phyloP scores from a whole-genome alignment of 768 basidiomycete species.

The Suillus cothurnatus region DNA sequence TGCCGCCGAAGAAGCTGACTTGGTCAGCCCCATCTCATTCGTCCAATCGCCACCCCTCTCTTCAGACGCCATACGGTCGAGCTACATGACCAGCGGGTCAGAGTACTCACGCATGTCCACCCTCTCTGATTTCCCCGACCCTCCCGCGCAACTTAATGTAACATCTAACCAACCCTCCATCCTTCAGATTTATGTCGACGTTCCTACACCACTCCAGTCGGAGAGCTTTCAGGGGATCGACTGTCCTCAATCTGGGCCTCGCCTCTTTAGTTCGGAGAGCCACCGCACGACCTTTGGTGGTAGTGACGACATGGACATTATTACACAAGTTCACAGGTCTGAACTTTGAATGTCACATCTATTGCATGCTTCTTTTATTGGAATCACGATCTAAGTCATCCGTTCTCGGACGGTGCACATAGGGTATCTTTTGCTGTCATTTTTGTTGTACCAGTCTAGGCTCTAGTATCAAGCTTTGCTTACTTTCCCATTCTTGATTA shows the following conservation, averaged over 20 bases:
- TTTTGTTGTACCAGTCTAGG: not conserved
- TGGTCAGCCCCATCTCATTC: constrained; percentile 20
- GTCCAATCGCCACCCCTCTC: constrained; percentile 27
- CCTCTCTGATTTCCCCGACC: constrained; percentile 72
- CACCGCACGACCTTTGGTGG: constrained; percentile 29
- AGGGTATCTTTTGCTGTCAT: not conserved
- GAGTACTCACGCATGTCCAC: constrained; percentile 64
- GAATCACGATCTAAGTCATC: not conserved
- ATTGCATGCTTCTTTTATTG: not conserved
- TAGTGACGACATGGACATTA: constrained; percentile 26
- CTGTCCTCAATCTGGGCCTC: constrained; percentile 10
- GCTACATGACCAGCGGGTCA: constrained; percentile 62
- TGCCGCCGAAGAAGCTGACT: constrained; percentile 9
- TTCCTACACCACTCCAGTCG: constrained; percentile 3
- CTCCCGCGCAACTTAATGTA: constrained; percentile 42
- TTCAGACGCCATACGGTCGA: constrained; percentile 44
- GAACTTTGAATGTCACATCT: constrained; percentile 14
- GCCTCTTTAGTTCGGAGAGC: constrained; percentile 15
- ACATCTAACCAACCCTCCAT: constrained; percentile 41
- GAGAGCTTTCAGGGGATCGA: not conserved
- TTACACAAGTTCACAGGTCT: constrained; percentile 17
- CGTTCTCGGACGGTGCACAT: not conserved
- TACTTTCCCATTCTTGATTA: not conserved
- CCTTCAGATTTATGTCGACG: constrained; percentile 48
- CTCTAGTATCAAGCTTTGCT: not conserved